Percentiles rank a stretch among this genome's conserved stretches.
Conservation (phyloP, 495 filamentous ascomycete species). For the Penicillium salamii region DNA sequence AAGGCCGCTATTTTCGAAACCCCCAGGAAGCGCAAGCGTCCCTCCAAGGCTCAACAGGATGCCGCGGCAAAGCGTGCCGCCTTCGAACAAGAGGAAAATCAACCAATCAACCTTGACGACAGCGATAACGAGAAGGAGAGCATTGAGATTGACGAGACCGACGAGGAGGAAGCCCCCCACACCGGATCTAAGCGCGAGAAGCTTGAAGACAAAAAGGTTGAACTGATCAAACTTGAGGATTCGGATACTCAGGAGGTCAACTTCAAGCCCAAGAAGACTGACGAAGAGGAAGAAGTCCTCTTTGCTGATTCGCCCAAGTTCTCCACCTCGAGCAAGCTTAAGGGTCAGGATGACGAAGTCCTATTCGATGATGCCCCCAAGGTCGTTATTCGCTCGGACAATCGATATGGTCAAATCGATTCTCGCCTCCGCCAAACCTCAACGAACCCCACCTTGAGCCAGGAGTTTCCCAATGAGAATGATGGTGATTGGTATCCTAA, state of each 20-base stretch:
- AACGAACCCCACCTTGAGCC: neutral
- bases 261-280: neutral
- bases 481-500: neutral
- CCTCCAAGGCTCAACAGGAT: neutral
- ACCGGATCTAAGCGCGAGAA: neutral
- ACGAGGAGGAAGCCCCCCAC: neutral
- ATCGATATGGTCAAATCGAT: too few relatives aligned
- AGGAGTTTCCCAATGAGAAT: neutral
- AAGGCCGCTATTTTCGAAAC: neutral
- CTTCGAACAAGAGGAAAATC: too few relatives aligned
- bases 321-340: neutral
- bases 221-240: neutral
- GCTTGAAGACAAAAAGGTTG: neutral
- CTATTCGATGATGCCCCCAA: neutral
- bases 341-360: too few relatives aligned
- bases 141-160: too few relatives aligned
- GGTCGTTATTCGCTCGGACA: neutral
- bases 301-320: neutral
- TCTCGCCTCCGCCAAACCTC: neutral
- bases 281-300: neutral
- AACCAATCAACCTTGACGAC: too few relatives aligned
- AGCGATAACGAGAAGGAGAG: too few relatives aligned
- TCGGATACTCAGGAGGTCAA: neutral
- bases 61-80: neutral
- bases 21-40: conserved; percentile 6